Percentiles rank a stretch among this genome's conserved stretches.
Evolutionary conservation across 164 flowering plant species (phyloP).

Genomic region (Vitis vinifera): ASM3070453v1 NC_081810.1:3864001-3864500

Average conservation of each 20-base stretch:
- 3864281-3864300: conserved; percentile 72
- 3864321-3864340: conserved; percentile 7
- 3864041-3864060: too few species aligned
- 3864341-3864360: neutral
- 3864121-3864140: neutral
- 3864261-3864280: conserved; percentile 36
- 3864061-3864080: too few species aligned
- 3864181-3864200: conserved; percentile 17
- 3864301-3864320: conserved; percentile 31
- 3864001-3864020: neutral
- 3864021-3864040: too few species aligned
- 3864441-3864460: conserved; percentile 1
- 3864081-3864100: too few species aligned
- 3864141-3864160: neutral
- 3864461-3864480: conserved; percentile 4
- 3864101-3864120: neutral
- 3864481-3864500: conserved; percentile 5
- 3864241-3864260: conserved; percentile 41
- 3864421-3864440: conserved; percentile 15
- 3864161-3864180: neutral
- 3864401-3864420: conserved; percentile 4
- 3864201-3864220: conserved; percentile 43
- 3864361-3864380: conserved; percentile 7
- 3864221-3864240: conserved; percentile 43
- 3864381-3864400: conserved; percentile 14